Evolutionary conservation across 768 basidiomycete species (phyloP).

Genomic region (Boletus rubropictus): DNA sequence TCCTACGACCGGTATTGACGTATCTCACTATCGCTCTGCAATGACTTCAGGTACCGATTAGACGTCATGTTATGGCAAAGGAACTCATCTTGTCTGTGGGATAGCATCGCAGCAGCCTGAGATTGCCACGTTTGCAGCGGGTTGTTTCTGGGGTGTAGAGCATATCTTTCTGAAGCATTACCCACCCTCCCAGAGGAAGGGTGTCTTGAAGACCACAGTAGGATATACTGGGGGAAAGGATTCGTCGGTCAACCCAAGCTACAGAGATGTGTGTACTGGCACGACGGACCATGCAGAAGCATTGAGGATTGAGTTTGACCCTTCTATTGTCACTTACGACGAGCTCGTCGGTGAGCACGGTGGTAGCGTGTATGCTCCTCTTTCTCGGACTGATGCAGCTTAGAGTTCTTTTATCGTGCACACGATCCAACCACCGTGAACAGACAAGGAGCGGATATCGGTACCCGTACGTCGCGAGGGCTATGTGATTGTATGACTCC

Average conservation of each 20-base stretch:
- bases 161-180: constrained; percentile 81
- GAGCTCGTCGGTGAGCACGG: constrained; percentile 73
- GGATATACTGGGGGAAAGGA: constrained; percentile 75
- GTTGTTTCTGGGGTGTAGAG: constrained; percentile 86
- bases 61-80: not conserved
- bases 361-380: not conserved
- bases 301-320: constrained; percentile 81
- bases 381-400: not conserved
- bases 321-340: constrained; percentile 66
- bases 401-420: constrained; percentile 92
- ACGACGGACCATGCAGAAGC: constrained; percentile 87
- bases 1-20: constrained; percentile 27
- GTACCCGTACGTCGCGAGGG: constrained; percentile 56
- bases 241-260: constrained; percentile 52
- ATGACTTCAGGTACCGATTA: constrained; percentile 32
- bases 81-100: constrained; percentile 13
- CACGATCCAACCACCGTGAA: constrained; percentile 88
- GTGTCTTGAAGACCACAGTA: constrained; percentile 67
- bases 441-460: constrained; percentile 69
- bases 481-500: not conserved
- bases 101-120: constrained; percentile 41
- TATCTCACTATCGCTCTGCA: constrained; percentile 35
- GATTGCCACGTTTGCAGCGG: constrained; percentile 45
- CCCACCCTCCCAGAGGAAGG: constrained; percentile 64
- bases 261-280: constrained; percentile 74